Evolutionary conservation across 1,139 yeast species (phyloP).

Genomic region (Fermentozyma sake): DNA sequence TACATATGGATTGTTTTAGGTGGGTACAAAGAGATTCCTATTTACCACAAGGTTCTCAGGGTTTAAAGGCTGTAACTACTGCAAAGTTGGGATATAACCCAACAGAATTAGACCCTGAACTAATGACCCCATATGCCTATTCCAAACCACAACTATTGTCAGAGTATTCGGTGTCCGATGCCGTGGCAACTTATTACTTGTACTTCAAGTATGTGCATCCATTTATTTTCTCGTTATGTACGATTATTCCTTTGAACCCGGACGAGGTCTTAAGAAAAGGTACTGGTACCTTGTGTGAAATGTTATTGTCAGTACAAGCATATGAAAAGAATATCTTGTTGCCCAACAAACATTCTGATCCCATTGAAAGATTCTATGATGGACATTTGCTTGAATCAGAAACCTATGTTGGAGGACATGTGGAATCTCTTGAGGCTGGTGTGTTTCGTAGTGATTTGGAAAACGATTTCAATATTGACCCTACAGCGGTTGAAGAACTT

Average conservation of each 20-base stretch:
- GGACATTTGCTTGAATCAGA: constrained; percentile 94
- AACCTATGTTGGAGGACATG: constrained; percentile 99
- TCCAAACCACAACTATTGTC: constrained; percentile 90
- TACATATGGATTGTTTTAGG: constrained; percentile 94
- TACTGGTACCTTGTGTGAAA: constrained; percentile 97
- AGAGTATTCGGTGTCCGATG: constrained; percentile 98
- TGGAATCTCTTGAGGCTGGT: constrained; percentile 95
- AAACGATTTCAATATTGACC: constrained; percentile 71
- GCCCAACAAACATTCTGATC: constrained; percentile 93
- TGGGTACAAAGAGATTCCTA: constrained; percentile 99
- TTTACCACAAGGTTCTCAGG: constrained; percentile 97
- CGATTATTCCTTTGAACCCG: constrained; percentile 92
- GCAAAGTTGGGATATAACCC: constrained; percentile 96
- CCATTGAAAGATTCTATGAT: constrained; percentile 86
- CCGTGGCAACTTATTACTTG: constrained; percentile 95
- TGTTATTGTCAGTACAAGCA: constrained; percentile 96
- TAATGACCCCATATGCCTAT: constrained; percentile 96
- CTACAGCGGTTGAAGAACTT: constrained; percentile 78
- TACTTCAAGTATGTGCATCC: constrained; percentile 98
- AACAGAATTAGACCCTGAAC: constrained; percentile 92
- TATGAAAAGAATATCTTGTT: constrained; percentile 69
- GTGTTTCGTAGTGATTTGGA: constrained; percentile 89
- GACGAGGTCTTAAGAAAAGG: constrained; percentile 96
- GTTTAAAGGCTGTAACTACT: constrained; percentile 95
- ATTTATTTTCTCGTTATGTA: constrained; percentile 90